Conservation (phyloP, 768 basidiomycete genomes). For the Mycena crocata region DNA sequence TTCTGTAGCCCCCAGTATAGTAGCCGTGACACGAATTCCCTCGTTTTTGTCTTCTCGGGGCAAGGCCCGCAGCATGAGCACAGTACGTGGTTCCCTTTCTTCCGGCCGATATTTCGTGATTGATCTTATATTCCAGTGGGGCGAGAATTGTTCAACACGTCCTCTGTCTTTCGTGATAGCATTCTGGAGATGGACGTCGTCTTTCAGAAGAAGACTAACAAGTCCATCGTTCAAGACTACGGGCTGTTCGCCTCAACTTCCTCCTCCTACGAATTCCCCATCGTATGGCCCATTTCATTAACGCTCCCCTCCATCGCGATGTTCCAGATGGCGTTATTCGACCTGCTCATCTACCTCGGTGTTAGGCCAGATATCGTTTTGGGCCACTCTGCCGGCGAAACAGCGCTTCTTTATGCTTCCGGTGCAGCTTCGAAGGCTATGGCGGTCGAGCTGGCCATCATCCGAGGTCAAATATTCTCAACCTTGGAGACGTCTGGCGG, state of each 20-base stretch:
- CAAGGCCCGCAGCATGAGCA: conserved; percentile 54
- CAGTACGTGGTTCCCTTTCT: conserved; percentile 42
- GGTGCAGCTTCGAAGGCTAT: conserved; percentile 53
- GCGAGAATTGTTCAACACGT: conserved; percentile 48
- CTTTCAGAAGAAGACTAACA: conserved; percentile 42
- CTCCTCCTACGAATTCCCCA: conserved; percentile 26
- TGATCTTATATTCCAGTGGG: conserved; percentile 45
- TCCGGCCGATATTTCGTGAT: background rate
- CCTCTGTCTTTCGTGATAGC: conserved; percentile 50
- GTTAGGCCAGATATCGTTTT: conserved; percentile 52
- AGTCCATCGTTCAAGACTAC: conserved; percentile 49
- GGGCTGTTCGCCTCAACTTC: conserved; percentile 48
- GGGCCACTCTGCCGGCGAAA: conserved; percentile 64
- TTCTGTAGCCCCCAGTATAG: conserved; percentile 45
- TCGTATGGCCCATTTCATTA: conserved; percentile 49
- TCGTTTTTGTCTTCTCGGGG: conserved; percentile 55
- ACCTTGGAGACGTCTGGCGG: conserved; percentile 48
- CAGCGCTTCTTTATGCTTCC: conserved; percentile 55
- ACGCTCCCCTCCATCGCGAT: conserved; percentile 57
- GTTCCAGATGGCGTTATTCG: conserved; percentile 59
- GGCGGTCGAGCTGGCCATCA: conserved; percentile 57
- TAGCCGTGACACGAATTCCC: conserved; percentile 38
- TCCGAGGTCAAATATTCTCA: conserved; percentile 52
- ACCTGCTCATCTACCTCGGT: conserved; percentile 50
- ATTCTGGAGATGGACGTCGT: conserved; percentile 52